phyloP scores from a whole-genome alignment of 495 filamentous ascomycete genomes.

The Lophiostoma macrostomum region DNA sequence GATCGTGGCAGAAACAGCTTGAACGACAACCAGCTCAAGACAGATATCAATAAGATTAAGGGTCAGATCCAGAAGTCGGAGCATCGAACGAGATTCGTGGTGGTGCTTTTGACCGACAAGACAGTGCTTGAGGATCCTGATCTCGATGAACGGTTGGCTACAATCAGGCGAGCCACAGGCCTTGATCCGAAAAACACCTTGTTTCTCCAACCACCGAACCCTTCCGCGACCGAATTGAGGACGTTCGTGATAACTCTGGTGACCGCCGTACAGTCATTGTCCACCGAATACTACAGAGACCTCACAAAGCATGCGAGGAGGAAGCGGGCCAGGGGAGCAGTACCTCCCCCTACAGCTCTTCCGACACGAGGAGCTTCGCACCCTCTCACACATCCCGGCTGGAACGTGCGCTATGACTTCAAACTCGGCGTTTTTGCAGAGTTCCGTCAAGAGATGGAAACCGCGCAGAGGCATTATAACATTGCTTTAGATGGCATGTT shows the following conservation, averaged over 20 bases:
- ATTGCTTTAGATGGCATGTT: slow-evolving; percentile 79
- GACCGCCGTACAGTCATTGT: slow-evolving; percentile 56
- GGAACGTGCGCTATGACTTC: slow-evolving; percentile 90
- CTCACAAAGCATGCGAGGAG: slow-evolving; percentile 82
- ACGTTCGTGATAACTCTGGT: slow-evolving; percentile 64
- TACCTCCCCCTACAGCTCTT: slow-evolving; percentile 79
- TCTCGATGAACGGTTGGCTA: slow-evolving; percentile 71
- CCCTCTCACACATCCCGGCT: slow-evolving; percentile 76
- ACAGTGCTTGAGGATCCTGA: slow-evolving; percentile 56
- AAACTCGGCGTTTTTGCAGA: slow-evolving; percentile 88
- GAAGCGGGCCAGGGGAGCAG: slow-evolving; percentile 70
- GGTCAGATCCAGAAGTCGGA: slow-evolving; percentile 61
- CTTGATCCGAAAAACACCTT: slow-evolving; percentile 73
- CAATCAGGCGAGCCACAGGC: slow-evolving; percentile 71
- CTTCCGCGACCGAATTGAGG: slow-evolving; percentile 57
- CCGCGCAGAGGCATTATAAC: slow-evolving; percentile 75
- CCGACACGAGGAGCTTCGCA: slow-evolving; percentile 78
- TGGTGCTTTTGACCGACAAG: slow-evolving; percentile 72
- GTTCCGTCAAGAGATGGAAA: slow-evolving; percentile 86
- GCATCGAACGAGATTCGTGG: slow-evolving; percentile 70
- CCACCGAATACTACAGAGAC: slow-evolving; percentile 85
- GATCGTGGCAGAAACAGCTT: slow-evolving; percentile 67
- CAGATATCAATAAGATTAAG: slow-evolving; percentile 76
- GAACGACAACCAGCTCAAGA: slow-evolving; percentile 82
- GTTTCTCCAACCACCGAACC: slow-evolving; percentile 68